Conservation (phyloP, 148 eudicot species). For the Bassia scoparia region DNA sequence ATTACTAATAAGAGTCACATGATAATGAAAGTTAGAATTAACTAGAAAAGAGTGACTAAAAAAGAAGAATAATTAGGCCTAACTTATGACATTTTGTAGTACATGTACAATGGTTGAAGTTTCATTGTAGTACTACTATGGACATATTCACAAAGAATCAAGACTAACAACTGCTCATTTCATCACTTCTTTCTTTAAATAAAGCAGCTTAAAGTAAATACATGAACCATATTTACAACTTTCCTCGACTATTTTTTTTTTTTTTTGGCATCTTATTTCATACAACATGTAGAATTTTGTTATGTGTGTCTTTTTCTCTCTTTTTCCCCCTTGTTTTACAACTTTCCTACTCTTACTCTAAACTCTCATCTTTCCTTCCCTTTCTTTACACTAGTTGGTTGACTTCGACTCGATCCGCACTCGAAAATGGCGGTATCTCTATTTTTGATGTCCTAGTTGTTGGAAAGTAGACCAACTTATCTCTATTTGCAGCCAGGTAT, state of each 20-base stretch:
- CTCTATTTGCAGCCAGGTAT: conserved; percentile 44
- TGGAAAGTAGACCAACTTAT: conserved; percentile 75
- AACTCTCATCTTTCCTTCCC: background rate
- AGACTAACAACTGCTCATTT: conserved; percentile 12
- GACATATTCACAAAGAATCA: conserved; percentile 12
- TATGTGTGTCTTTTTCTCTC: background rate
- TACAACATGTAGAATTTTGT: conserved; percentile 3
- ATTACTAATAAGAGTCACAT: background rate
- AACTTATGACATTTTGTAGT: conserved; percentile 18
- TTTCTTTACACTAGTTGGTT: conserved; percentile 18
- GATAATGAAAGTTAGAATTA: background rate
- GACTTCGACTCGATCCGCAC: too few relatives aligned
- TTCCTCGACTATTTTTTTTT: background rate
- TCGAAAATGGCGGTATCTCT: conserved; percentile 62
- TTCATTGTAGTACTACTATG: background rate
- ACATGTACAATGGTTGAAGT: conserved; percentile 23
- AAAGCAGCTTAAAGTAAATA: conserved; percentile 8
- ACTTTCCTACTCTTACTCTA: conserved; percentile 22
- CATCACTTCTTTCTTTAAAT: background rate
- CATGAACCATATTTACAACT: conserved; percentile 27
- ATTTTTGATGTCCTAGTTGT: conserved; percentile 87
- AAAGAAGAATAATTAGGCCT: background rate
- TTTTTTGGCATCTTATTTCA: conserved; percentile 19
- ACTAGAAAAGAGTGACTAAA: conserved; percentile 1
- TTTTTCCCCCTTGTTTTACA: conserved; percentile 19